Percentiles rank a stretch among this genome's conserved stretches.
Evolutionary conservation across 225 moss, liverwort and hornwort genomes (phyloP).

Genomic region (Rhytidiadelphus loreus): DNA sequence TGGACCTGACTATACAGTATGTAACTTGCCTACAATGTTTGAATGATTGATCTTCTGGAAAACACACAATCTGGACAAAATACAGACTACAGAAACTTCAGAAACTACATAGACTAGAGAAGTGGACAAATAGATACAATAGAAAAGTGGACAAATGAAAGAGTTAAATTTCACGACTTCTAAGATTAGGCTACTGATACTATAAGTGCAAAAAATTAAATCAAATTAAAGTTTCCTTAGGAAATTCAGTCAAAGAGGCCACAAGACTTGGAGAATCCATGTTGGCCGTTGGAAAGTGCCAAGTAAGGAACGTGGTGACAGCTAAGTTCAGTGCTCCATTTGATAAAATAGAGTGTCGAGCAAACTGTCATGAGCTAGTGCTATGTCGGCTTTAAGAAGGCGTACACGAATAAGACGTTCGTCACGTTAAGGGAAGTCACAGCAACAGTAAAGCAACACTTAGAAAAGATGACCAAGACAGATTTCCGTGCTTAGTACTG

Average conservation of each 20-base stretch:
- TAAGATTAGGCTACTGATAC: not conserved
- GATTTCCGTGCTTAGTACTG: too few species aligned
- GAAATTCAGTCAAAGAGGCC: not conserved
- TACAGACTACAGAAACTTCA: not conserved
- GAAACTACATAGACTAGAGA: not conserved
- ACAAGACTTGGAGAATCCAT: not conserved
- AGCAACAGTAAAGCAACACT: not conserved
- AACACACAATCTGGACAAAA: not conserved
- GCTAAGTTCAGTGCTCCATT: not conserved
- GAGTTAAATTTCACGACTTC: not conserved
- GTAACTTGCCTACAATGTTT: not conserved
- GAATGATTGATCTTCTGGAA: not conserved
- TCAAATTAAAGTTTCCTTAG: not conserved
- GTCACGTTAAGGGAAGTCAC: not conserved
- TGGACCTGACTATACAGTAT: too few species aligned
- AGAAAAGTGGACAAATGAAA: not conserved
- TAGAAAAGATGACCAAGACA: not conserved
- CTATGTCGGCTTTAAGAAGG: not conserved
- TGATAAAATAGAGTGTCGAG: not conserved
- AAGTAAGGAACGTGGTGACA: not conserved
- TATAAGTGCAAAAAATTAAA: not conserved
- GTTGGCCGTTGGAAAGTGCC: not conserved
- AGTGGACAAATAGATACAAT: not conserved
- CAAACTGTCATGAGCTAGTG: not conserved
- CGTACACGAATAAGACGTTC: not conserved